Percentiles rank a stretch among this genome's conserved stretches.
phyloP scores from a whole-genome alignment of 2,329 filamentous ascomycete genomes.

The Coccinonectria pachysandricola region DNA sequence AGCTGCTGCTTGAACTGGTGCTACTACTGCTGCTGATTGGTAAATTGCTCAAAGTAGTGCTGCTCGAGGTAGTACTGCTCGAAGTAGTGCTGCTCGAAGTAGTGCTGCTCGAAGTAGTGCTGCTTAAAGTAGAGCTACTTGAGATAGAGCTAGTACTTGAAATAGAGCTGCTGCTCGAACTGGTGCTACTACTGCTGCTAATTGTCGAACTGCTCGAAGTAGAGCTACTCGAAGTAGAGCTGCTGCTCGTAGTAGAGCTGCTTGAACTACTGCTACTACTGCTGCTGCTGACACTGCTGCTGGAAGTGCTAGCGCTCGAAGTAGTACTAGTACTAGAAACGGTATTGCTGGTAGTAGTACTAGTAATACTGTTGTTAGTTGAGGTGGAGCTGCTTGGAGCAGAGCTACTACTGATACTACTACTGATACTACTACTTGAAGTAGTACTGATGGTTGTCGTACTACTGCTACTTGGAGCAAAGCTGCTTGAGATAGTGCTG shows the following conservation, averaged over 20 bases:
- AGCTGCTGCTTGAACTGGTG: constrained; percentile 1
- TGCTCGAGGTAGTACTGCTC: no score
- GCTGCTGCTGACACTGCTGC: constrained; percentile 1
- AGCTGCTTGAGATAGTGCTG: constrained; percentile 1
- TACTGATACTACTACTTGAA: no score
- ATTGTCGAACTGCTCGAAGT: no score
- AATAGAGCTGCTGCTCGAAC: no score
- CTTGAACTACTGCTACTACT: constrained; percentile 1
- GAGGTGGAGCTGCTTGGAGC: no score
- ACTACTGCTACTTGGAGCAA: neutral
- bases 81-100: constrained; percentile 1
- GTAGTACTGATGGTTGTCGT: no score
- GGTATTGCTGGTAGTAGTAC: constrained; percentile 1
- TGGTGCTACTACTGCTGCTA: no score
- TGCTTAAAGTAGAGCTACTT: neutral
- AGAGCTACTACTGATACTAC: no score
- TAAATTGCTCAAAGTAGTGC: no score
- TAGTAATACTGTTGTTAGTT: constrained; percentile 1
- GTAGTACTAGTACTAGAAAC: no score
- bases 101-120: constrained; percentile 1
- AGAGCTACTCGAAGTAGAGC: no score
- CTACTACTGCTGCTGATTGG: constrained; percentile 1
- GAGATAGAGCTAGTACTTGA: neutral
- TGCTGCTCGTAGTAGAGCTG: no score
- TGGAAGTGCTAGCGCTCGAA: neutral